These are phyloP conservation scores for Comarum palustre DNA, from an alignment of 306 rosid genomes.

Conservation along the genomic window DNA sequence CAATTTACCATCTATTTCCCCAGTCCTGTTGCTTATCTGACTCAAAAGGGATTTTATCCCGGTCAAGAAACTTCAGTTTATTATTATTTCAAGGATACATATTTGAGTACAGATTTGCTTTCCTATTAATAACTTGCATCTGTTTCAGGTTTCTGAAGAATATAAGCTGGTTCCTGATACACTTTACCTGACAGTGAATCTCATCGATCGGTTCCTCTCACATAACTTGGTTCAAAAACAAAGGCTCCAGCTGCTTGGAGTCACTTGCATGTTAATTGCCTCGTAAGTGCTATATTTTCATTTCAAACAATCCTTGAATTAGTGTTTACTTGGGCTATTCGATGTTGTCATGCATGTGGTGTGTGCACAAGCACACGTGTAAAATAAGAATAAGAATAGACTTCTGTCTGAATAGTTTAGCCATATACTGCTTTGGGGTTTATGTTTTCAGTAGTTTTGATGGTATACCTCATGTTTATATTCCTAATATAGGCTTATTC, in stretches of 20 bases:
- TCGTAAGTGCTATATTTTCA: conserved; percentile 58
- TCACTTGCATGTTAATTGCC: conserved; percentile 81
- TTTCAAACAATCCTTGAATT: neutral
- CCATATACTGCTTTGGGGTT: neutral
- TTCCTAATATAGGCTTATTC: conserved; percentile 8
- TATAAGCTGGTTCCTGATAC: conserved; percentile 82
- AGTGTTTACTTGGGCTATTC: neutral
- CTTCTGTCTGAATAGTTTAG: neutral
- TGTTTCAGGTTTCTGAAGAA: conserved; percentile 88
- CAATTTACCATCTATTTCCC: neutral
- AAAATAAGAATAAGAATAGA: neutral
- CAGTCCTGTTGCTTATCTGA: neutral
- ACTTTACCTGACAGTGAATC: conserved; percentile 79
- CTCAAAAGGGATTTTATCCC: neutral
- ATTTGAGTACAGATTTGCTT: conserved; percentile 13
- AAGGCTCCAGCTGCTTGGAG: conserved; percentile 81
- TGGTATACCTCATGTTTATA: neutral
- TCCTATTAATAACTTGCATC: conserved; percentile 11
- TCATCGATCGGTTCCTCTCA: conserved; percentile 88
- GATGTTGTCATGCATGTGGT: neutral
- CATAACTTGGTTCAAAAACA: conserved; percentile 48
- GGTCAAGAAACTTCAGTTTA: neutral
- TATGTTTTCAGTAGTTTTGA: neutral
- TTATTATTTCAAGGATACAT: neutral
- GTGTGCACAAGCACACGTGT: neutral